These are phyloP conservation scores for Termitomyces sp. DNA, from an alignment of 768 basidiomycete genomes.

Conservation along the genomic window DNA sequence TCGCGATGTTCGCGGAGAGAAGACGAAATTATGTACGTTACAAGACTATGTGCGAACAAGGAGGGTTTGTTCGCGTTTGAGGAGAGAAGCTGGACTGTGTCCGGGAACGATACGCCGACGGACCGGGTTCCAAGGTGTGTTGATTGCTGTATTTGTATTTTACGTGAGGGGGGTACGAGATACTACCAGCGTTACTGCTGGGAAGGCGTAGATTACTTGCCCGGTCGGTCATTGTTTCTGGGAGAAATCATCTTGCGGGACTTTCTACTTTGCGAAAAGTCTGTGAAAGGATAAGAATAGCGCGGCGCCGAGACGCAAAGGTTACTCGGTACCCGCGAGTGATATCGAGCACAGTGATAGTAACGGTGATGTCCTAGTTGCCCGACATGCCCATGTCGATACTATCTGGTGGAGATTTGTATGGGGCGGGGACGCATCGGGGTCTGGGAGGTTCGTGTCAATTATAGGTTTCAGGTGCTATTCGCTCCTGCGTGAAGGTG, in stretches of 20 bases:
- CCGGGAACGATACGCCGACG: background rate
- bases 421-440: background rate
- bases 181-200: background rate
- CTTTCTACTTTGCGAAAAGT: background rate
- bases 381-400: background rate
- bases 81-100: background rate
- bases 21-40: background rate
- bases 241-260: background rate
- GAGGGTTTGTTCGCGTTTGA: background rate
- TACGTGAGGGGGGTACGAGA: background rate
- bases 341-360: background rate
- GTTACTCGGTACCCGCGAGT: background rate
- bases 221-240: background rate
- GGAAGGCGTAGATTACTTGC: background rate
- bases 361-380: background rate
- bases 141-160: background rate
- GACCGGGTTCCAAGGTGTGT: background rate
- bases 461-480: background rate
- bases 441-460: background rate
- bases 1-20: background rate
- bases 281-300: background rate
- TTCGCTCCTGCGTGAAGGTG: background rate
- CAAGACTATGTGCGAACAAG: background rate
- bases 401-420: background rate
- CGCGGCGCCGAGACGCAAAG: background rate